These are phyloP conservation scores for Onygenales sp. DNA, from an alignment of 2,329 filamentous ascomycete genomes.

Conservation along the genomic window DNA sequence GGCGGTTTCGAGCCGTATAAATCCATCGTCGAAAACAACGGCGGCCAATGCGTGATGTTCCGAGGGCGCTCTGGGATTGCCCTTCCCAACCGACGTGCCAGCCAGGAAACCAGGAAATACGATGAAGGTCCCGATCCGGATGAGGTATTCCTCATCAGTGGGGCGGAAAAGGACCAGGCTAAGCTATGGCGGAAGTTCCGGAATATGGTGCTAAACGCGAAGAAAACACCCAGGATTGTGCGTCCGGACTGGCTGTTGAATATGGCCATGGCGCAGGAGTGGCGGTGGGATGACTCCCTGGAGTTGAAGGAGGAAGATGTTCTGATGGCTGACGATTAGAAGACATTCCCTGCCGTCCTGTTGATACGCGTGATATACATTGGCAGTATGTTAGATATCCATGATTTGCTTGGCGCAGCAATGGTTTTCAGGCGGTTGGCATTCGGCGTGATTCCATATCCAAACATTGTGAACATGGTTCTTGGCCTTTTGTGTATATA, in stretches of 20 bases:
- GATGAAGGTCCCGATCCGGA: slow-evolving; percentile 50
- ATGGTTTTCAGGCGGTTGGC: no score
- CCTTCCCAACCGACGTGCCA: slow-evolving; percentile 49
- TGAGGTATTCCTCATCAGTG: slow-evolving; percentile 75
- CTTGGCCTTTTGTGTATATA: no score
- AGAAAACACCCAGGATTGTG: slow-evolving; percentile 74
- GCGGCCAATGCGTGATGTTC: slow-evolving; percentile 72
- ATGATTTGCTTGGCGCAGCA: neutral
- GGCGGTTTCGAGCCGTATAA: slow-evolving; percentile 80
- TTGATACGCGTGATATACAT: neutral
- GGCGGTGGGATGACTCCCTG: slow-evolving; percentile 59
- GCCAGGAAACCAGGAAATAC: slow-evolving; percentile 25
- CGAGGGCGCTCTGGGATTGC: slow-evolving; percentile 60
- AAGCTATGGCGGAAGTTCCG: slow-evolving; percentile 72
- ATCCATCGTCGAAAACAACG: slow-evolving; percentile 78
- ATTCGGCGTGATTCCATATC: no score
- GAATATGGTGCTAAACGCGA: slow-evolving; percentile 65
- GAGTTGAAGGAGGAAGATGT: slow-evolving; percentile 27
- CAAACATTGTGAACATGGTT: no score
- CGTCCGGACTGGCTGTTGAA: slow-evolving; percentile 82
- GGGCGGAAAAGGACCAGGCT: slow-evolving; percentile 55
- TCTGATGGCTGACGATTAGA: slow-evolving; percentile 15
- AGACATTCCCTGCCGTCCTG: neutral
- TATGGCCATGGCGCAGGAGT: slow-evolving; percentile 77
- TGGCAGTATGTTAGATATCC: neutral